Evolutionary conservation across 805 yeast genomes (phyloP).

Genomic region (Danielia reshetovae): DNA sequence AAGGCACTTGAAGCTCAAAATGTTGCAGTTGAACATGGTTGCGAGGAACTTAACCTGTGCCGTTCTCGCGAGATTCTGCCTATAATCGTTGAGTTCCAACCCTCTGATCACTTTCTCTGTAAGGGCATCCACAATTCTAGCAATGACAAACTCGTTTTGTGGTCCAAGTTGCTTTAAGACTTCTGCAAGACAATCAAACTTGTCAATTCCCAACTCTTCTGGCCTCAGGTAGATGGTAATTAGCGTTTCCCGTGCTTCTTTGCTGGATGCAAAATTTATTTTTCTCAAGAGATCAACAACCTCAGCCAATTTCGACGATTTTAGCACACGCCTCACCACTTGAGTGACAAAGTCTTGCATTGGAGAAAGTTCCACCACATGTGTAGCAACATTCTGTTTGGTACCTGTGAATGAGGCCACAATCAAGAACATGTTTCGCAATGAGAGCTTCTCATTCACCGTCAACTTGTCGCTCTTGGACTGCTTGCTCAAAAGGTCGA

Average conservation of each 20-base stretch:
- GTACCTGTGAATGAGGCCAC: conserved; percentile 42
- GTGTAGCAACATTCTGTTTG: conserved; percentile 1
- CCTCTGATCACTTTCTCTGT: conserved; percentile 65
- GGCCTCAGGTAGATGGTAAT: conserved; percentile 52
- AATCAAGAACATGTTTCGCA: conserved; percentile 51
- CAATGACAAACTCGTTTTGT: conserved; percentile 37
- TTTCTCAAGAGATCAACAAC: conserved; percentile 30
- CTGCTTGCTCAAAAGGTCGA: conserved; percentile 49
- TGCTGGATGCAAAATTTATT: conserved; percentile 45
- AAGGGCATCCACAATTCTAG: conserved; percentile 54
- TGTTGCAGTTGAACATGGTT: conserved; percentile 47
- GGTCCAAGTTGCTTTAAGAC: conserved; percentile 31
- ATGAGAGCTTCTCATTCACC: conserved; percentile 52
- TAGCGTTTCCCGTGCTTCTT: conserved; percentile 29
- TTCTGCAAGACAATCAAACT: conserved; percentile 46
- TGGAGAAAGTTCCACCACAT: conserved; percentile 1
- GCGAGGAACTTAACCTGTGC: conserved; percentile 59
- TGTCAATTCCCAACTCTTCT: conserved; percentile 56
- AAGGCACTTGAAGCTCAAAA: conserved; percentile 45
- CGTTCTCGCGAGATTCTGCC: conserved; percentile 55
- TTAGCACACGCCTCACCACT: conserved; percentile 3
- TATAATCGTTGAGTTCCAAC: conserved; percentile 59
- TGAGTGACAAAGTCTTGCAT: conserved; percentile 12
- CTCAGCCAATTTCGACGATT: not conserved
- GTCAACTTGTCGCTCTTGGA: conserved; percentile 47